Base-by-base conservation (phyloP, 441 rosid genomes). In the Aquilaria agallochum region DNA sequence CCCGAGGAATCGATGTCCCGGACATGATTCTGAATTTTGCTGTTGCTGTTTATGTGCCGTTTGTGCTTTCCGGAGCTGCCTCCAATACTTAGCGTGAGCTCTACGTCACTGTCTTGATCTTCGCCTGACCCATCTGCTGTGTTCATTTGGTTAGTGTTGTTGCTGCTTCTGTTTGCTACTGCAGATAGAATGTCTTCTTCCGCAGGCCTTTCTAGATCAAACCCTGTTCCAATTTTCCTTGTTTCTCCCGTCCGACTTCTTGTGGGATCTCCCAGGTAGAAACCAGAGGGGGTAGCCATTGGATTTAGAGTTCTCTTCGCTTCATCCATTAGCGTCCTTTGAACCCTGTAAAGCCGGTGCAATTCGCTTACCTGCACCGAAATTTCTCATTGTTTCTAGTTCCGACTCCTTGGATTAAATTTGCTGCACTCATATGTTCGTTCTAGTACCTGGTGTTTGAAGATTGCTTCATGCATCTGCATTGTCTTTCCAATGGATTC, bases 1-100 rank as follows among this genome's bases (percentile, higher is more conserved):
- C 66, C 68, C 0, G 76, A 62, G 0, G 76, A 76, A 34, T 68
- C 66, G 20, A 77, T 55, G 64, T 68, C 74, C 68, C 48, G 68
- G 4, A 9, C 63, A 45, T 58, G 64, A 20, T 42, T 31, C 50
- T 51, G 40, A 12, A 51, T 40, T 31, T 31, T 44, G 50, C 9
- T 46, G 32, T 59, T 48, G 27, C 48, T 55, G 33, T 62, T 67
- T 61, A 12, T 20, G 15, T 51, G 67, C 50, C 56, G 66, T 32
- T 51, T 5, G 3, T 30, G 66, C 53, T 68, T 78, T 55, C 69
- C 67, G 67, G 68, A 61, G 51, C 64, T 59, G 8, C 66, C 73
- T 66, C 96, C 97, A 49, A 88, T 82, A 72, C 97, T 81, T 56
- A 91, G 52, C 20, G 90, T 88, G 65, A 91, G 77, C 67, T 88